A percentile compares a stretch with the other conserved stretches of the same genome.
Evolutionary conservation across 345 rosid genomes (phyloP).

Genomic region (Arabis alpina): DNA sequence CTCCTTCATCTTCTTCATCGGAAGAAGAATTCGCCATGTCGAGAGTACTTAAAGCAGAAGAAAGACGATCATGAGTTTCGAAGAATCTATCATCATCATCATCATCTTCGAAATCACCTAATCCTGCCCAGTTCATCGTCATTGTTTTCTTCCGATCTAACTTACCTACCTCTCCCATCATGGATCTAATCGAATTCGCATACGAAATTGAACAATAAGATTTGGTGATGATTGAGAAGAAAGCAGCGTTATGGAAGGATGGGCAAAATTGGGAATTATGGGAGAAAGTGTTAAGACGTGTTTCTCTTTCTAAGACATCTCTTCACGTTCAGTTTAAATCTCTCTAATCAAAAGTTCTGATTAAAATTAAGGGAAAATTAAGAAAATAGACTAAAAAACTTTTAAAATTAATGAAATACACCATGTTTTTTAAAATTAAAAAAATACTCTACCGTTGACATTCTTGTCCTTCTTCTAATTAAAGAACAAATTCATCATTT

Average conservation of each 20-base stretch:
- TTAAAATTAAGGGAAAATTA: too few relatives aligned
- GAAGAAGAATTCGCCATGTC: slow-evolving; percentile 65
- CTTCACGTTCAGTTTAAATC: slow-evolving; percentile 33
- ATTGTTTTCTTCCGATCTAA: slow-evolving; percentile 59
- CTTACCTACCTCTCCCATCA: slow-evolving; percentile 4
- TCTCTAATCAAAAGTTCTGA: too few relatives aligned
- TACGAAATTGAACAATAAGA: neutral
- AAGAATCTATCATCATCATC: slow-evolving; percentile 71
- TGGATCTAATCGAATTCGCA: slow-evolving; percentile 17
- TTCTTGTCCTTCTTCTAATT: too few relatives aligned
- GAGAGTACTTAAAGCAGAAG: slow-evolving; percentile 49
- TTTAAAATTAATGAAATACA: too few relatives aligned
- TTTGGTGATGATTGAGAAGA: slow-evolving; percentile 1
- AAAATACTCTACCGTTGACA: too few relatives aligned
- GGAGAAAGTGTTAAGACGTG: slow-evolving; percentile 43
- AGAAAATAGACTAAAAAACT: too few relatives aligned
- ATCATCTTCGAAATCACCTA: slow-evolving; percentile 70
- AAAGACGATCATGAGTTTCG: slow-evolving; percentile 67
- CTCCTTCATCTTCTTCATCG: slow-evolving; percentile 70
- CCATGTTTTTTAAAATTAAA: too few relatives aligned
- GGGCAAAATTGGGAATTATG: slow-evolving; percentile 47
- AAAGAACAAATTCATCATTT: too few relatives aligned
- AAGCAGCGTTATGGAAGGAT: slow-evolving; percentile 39
- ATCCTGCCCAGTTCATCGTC: slow-evolving; percentile 77
- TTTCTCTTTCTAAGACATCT: slow-evolving; percentile 40